Evolutionary conservation across 1,284 basidiomycete genomes (phyloP).

Genomic region (Phylloporus gajari): DNA sequence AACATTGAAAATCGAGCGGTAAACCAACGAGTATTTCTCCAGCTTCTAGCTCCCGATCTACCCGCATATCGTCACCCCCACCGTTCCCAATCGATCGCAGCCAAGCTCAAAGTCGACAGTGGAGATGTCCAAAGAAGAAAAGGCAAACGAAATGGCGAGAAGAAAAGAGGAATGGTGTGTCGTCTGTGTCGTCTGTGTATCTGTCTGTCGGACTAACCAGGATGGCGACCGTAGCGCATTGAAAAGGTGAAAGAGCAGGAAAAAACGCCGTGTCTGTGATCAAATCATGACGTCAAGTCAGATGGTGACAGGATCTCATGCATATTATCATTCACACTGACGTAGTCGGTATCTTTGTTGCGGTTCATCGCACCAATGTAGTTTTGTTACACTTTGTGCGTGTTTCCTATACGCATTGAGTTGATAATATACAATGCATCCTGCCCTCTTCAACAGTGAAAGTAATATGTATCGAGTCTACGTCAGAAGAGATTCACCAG

Average conservation of each 20-base stretch:
- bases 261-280: conserved; percentile 47
- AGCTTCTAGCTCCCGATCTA: conserved; percentile 33
- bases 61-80: conserved; percentile 36
- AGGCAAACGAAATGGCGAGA: conserved; percentile 87
- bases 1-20: conserved; percentile 18
- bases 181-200: conserved; percentile 51
- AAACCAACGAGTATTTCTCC: conserved; percentile 25
- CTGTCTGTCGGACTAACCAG: conserved; percentile 11
- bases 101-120: conserved; percentile 26
- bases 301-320: neutral
- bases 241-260: conserved; percentile 79
- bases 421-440: too few species aligned
- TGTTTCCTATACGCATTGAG: too few species aligned
- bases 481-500: too few species aligned
- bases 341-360: too few species aligned
- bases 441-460: too few species aligned
- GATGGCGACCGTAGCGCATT: conserved; percentile 59
- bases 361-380: too few species aligned
- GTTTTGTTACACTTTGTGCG: too few species aligned
- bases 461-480: too few species aligned
- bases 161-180: conserved; percentile 89
- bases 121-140: conserved; percentile 85
- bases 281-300: neutral
- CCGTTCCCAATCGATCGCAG: conserved; percentile 25
- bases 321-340: neutral